Evolutionary conservation across 371 early-diverging fungal species (phyloP).

Genomic region (Mortierella polycephala): DNA sequence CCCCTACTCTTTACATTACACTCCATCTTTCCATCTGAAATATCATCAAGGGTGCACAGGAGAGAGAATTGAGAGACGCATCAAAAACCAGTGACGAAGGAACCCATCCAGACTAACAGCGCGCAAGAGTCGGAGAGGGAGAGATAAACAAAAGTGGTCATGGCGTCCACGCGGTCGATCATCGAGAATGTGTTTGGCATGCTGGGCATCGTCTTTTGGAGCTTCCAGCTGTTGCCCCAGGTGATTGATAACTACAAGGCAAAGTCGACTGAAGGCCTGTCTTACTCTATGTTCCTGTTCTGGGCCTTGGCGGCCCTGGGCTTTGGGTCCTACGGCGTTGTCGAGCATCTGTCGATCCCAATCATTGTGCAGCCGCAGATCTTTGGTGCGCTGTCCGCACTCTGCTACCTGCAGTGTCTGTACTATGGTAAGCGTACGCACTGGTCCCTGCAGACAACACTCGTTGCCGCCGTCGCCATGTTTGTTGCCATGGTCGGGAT

Average conservation of each 20-base stretch:
- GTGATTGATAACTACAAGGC: slow-evolving; percentile 53
- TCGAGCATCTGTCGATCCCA: slow-evolving; percentile 60
- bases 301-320: slow-evolving; percentile 61
- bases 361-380: slow-evolving; percentile 67
- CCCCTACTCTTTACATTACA: no score
- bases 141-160: not conserved
- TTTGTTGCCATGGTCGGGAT: slow-evolving; percentile 19
- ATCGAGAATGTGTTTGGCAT: slow-evolving; percentile 63
- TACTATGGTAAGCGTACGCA: slow-evolving; percentile 51
- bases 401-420: slow-evolving; percentile 60
- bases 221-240: slow-evolving; percentile 69
- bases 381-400: slow-evolving; percentile 56
- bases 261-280: slow-evolving; percentile 61
- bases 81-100: no score
- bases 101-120: no score
- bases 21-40: no score
- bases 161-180: slow-evolving; percentile 7
- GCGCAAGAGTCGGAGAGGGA: no score
- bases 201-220: slow-evolving; percentile 68
- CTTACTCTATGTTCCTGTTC: slow-evolving; percentile 59
- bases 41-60: no score
- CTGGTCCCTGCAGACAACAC: slow-evolving; percentile 11
- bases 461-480: not conserved
- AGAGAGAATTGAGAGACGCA: no score
- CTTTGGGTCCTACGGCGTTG: slow-evolving; percentile 63